Base-by-base conservation (phyloP, 768 basidiomycete species). In the Sarcodon aspratus region DNA sequence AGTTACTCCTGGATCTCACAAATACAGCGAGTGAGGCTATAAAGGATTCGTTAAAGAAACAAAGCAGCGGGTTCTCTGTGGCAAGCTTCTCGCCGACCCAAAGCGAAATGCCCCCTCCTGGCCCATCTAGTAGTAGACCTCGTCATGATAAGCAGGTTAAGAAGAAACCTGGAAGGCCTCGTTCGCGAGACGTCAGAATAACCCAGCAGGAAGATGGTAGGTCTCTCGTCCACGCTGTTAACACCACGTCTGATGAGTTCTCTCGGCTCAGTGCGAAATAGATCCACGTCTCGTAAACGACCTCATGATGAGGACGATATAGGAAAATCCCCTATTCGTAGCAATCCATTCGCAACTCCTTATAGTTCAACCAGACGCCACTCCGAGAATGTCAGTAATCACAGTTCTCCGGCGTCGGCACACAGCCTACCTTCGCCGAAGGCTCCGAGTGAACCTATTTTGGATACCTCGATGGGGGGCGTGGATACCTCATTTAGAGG, bases 231-330 rank as follows among this genome's bases (percentile, higher is more conserved):
- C 17, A 10, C 17, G 8, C 27, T 9, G 15, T 46, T 21, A 6
- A 15, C 13, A 2, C 40, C 15, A 9, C 13, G 15, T 42, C 40
- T 42, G 17, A 42, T 27, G 13, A 33, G 12, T 50, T 40, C 48
- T 36, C 48, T 10, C 8, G 51, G 53, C 71, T 68, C 69, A 68
- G 80, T 80, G 54, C 74, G 85, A 52, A 83, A 85, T 42, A 71
- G 85, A 54, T 89, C 85, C 38, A 74, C 82, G 1, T 88, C 86
- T 36, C 80, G 85, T 44, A 79, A 77, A 62, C 79, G 85, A 35
- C 82, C 77, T 12, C 79, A 70, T 50, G 83, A 85, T 55, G 85
- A 87, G 52, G 70, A 70, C 35, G 79, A 80, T 36, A 46, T 48
- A 45, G 50, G 45, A 36, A 48, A 49, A 32, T 50, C 49, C 9